Evolutionary conservation across 2,329 filamentous ascomycete species (phyloP).

Genomic region (Mycosphaerella sp.): DNA sequence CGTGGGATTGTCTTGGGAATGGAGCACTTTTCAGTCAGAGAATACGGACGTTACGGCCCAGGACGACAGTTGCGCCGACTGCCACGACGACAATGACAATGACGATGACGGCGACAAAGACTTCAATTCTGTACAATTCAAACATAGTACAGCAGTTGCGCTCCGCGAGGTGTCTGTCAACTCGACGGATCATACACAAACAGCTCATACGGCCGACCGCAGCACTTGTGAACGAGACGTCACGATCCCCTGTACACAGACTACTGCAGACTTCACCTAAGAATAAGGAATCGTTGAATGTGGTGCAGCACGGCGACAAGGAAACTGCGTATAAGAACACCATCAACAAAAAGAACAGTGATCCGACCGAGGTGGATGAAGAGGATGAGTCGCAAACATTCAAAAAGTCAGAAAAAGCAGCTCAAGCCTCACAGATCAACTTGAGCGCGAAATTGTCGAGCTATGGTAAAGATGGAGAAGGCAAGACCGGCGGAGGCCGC

Average conservation of each 20-base stretch:
- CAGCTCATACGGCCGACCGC: conserved; percentile 10
- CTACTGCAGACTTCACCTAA: conserved; percentile 20
- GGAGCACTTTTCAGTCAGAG: conserved; percentile 33
- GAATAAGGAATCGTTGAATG: conserved; percentile 13
- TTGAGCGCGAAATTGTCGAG: conserved; percentile 81
- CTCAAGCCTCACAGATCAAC: conserved; percentile 82
- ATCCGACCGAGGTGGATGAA: conserved; percentile 35
- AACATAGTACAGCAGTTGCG: not conserved
- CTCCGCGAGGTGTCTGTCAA: conserved; percentile 5
- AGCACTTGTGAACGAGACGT: conserved; percentile 8
- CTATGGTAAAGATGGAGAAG: conserved; percentile 53
- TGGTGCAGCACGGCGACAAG: conserved; percentile 11
- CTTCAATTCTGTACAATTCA: not conserved
- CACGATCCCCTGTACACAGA: conserved; percentile 5
- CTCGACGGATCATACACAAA: conserved; percentile 1
- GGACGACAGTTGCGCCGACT: not conserved
- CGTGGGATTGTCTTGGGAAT: conserved; percentile 33
- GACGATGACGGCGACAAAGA: not conserved
- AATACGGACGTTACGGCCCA: conserved; percentile 21
- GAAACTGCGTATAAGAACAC: conserved; percentile 18
- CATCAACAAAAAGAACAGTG: conserved; percentile 15
- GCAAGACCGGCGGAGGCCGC: conserved; percentile 49
- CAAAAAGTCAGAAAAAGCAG: conserved; percentile 71
- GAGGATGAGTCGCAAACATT: conserved; percentile 57
- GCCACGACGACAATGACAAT: not conserved